Base-by-base conservation (phyloP, 73 alveolate genomes). In the Stentor coeruleus region DNA sequence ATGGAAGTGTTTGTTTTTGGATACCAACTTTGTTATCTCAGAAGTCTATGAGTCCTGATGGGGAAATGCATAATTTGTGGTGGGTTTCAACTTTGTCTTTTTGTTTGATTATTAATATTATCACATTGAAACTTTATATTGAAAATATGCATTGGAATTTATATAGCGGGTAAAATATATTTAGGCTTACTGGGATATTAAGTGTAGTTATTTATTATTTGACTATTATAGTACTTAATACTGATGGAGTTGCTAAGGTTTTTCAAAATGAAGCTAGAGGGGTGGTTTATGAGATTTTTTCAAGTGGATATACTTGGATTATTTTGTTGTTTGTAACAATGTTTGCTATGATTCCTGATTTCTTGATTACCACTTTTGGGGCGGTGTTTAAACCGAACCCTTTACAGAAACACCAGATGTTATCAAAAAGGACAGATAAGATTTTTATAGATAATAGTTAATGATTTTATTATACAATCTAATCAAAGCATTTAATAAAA, bases 141-240 rank as follows among this genome's bases (percentile, higher is more conserved):
- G 96, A 92, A 41, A 58, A 91, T n/a, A 57, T 76, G 11, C 84
- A 74, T 84, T 94, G 98, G 98, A 94, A 87, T 85, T 55, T 58
- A 77, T 41, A 91, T 26, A 83, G 88, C 26, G 33, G 91, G 89
- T 80, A 81, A 81, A 87, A 87, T 81, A 14, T 79, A 60, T 87
- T 79, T 31, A 84, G 88, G 20, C 3, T 82, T n/a, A 83, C 91
- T 59, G 93, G 94, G n/a, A 14, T 91, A 1, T 72, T 86, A 6
- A 87, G 97, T 57, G 82, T 95, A 76, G 82, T 87, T 42, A 87
- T 95, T 0, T 95, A 95, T 87, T 95, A 93, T 89, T 59, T 93
- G 37, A 79, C 85, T 40, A 93, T 92, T 35, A 74, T 92, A 58
- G 82, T 92, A 3, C 87, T 89, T 37, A 81, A 92, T 57, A 60